Evolutionary conservation across 2,329 filamentous ascomycete genomes (phyloP), one percentile per base, ranked within the genome.

Genomic region (Colletotrichum incanum): DNA sequence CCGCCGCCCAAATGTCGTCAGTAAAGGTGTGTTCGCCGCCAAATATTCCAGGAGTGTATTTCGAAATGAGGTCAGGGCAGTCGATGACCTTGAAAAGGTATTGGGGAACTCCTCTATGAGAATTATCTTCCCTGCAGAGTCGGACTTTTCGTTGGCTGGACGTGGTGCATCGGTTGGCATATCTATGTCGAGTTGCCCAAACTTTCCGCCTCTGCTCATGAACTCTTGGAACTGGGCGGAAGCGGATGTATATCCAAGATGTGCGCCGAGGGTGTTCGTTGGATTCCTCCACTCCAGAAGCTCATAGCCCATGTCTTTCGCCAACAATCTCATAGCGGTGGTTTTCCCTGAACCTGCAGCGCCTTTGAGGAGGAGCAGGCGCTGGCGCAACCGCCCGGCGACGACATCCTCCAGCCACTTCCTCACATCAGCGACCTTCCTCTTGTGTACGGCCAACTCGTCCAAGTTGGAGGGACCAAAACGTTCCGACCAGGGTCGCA

Each of bases 321-420:
- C 93, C 45, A 99, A 87, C 28, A 98, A 84, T 14, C 89, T 89
- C 64, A 98, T 79, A 0, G 96, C 97, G 0, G 94, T 95, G 0
- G 96, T 98, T 83, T 99, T 99, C 39, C 94, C 96, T 43, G 94
- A 93, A 26, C 96, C 96, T 52, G 96, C 95, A 43, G 95, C 91
- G 14, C 96, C 96, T 81, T 97, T 98, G 54, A 99, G 86, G 37
- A 99, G 87, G 69, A 98, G 87, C 69, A 98, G 79, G 72, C 93
- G 89, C 85, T 97, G 91, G 72, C 89, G 86, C 80, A 89, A 82
- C 47, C 86, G 85, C 20, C 94, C 93, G 34, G 82, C 81, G 73
- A 94, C 88, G 23, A 94, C 93, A 78, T 92, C 90, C 54, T 93
- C 90, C 43, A 99, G 84, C 95, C 96, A 98, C 71, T 84, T 87